Percentiles rank a stretch among this genome's conserved stretches.
phyloP scores from a whole-genome alignment of 2,329 filamentous ascomycete genomes.

The Chaetomiaceae sp. region DNA sequence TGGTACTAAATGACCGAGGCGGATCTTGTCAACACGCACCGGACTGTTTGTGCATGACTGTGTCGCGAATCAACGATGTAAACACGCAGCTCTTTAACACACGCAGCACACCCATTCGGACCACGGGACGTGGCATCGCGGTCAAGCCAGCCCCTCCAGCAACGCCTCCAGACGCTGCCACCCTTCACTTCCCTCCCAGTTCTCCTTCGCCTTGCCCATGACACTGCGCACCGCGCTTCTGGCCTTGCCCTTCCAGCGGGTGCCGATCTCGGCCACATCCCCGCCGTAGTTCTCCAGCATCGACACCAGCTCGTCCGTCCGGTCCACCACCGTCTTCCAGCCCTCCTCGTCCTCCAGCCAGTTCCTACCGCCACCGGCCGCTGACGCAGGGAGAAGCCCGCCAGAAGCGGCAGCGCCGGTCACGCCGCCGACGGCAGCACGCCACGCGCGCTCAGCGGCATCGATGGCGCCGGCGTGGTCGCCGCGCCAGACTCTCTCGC shows the following conservation, averaged over 20 bases:
- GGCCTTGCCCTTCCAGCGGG: constrained; percentile 83
- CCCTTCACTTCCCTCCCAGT: constrained; percentile 70
- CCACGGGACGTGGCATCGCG: no score
- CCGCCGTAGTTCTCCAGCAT: constrained; percentile 74
- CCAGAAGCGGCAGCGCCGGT: constrained; percentile 31
- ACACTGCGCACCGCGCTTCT: constrained; percentile 77
- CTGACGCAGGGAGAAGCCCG: background rate
- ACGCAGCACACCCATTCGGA: no score
- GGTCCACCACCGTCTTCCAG: constrained; percentile 67
- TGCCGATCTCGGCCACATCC: constrained; percentile 61
- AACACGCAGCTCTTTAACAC: no score
- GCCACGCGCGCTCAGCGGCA: constrained; percentile 85
- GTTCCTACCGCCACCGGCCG: constrained; percentile 39
- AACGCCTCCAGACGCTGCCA: constrained; percentile 56
- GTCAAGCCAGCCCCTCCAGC: constrained; percentile 40
- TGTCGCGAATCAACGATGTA: no score
- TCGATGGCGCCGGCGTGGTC: constrained; percentile 69
- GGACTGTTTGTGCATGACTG: no score
- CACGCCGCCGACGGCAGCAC: constrained; percentile 56
- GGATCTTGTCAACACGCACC: no score
- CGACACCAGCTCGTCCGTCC: constrained; percentile 75
- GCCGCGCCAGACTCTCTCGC: constrained; percentile 65
- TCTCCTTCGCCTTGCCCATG: constrained; percentile 71
- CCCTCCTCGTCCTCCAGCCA: constrained; percentile 55
- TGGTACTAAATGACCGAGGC: no score